Percentiles rank a stretch among this genome's conserved stretches.
These are phyloP conservation scores for Mycena pura DNA, from an alignment of 768 basidiomycete species.

Conservation along the genomic window DNA sequence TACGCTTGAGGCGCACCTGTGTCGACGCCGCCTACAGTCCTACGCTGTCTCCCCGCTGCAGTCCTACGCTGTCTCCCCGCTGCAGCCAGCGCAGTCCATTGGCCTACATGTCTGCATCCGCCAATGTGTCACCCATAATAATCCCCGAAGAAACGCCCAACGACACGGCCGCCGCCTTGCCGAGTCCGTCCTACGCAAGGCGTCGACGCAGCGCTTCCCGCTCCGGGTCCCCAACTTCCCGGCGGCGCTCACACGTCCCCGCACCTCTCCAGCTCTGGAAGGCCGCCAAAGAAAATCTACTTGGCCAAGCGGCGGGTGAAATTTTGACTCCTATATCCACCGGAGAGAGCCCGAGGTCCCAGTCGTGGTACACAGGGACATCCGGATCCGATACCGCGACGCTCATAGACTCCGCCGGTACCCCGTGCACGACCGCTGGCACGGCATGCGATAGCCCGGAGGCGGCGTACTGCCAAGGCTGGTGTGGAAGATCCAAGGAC, in stretches of 20 bases:
- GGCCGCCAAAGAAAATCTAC: conserved; percentile 12
- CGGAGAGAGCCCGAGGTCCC: neutral
- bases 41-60: neutral
- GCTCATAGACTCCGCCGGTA: neutral
- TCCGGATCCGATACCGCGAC: neutral
- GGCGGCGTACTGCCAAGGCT: conserved; percentile 11
- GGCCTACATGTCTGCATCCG: too few species aligned
- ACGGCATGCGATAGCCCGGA: conserved; percentile 18
- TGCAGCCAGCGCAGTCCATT: neutral
- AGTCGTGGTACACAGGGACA: neutral
- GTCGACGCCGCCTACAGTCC: conserved; percentile 16
- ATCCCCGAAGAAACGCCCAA: too few species aligned
- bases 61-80: neutral
- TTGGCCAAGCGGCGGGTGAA: neutral
- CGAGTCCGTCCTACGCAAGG: too few species aligned
- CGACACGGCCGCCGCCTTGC: too few species aligned
- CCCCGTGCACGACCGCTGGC: neutral
- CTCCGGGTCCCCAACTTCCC: too few species aligned
- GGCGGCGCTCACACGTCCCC: conserved; percentile 4
- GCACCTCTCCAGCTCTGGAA: conserved; percentile 18
- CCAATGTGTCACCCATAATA: too few species aligned
- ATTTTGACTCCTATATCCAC: neutral
- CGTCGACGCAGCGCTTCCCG: neutral
- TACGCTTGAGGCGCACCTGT: conserved; percentile 15
- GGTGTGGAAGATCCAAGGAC: conserved; percentile 7